These are phyloP conservation scores for Aschersonia sp. DNA, from an alignment of 2,329 filamentous ascomycete genomes.

Conservation along the genomic window DNA sequence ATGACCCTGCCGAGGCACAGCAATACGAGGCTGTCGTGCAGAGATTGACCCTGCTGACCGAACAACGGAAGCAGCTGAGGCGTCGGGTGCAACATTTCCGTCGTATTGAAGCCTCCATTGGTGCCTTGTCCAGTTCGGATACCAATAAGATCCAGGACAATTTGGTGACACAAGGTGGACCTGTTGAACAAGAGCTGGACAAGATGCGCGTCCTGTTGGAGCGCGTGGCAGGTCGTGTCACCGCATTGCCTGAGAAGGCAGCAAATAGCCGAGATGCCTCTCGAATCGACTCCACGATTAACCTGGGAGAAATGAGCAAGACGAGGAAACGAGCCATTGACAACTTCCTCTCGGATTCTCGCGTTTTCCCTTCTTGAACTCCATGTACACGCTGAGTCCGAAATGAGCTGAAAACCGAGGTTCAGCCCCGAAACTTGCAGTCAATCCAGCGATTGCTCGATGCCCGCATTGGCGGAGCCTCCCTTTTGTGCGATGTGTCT, in stretches of 20 bases:
- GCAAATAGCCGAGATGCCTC: neutral
- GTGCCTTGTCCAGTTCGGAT: conserved; percentile 19
- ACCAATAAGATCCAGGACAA: conserved; percentile 43
- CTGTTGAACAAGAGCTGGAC: conserved; percentile 51
- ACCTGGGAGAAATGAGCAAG: conserved; percentile 20
- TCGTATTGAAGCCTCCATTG: conserved; percentile 33
- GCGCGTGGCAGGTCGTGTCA: conserved; percentile 41
- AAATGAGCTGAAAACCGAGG: too few species aligned
- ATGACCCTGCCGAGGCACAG: conserved; percentile 29
- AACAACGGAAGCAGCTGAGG: conserved; percentile 16
- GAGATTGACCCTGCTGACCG: conserved; percentile 33
- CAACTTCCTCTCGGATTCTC: conserved; percentile 19
- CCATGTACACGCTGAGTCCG: too few species aligned
- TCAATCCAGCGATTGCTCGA: too few species aligned
- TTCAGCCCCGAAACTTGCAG: too few species aligned
- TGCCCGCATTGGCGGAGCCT: too few species aligned
- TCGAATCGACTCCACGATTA: conserved; percentile 7
- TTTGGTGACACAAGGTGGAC: conserved; percentile 48
- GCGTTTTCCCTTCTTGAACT: conserved; percentile 8
- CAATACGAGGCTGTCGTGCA: conserved; percentile 36
- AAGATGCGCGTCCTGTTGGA: conserved; percentile 50
- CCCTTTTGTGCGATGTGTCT: too few species aligned
- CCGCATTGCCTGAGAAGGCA: conserved; percentile 16
- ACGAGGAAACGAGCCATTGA: conserved; percentile 28
- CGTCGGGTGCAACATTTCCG: conserved; percentile 31